Percentiles rank a stretch among this genome's conserved stretches.
phyloP scores from a whole-genome alignment of 768 basidiomycete species.

The Cubamyces lactineus region DNA sequence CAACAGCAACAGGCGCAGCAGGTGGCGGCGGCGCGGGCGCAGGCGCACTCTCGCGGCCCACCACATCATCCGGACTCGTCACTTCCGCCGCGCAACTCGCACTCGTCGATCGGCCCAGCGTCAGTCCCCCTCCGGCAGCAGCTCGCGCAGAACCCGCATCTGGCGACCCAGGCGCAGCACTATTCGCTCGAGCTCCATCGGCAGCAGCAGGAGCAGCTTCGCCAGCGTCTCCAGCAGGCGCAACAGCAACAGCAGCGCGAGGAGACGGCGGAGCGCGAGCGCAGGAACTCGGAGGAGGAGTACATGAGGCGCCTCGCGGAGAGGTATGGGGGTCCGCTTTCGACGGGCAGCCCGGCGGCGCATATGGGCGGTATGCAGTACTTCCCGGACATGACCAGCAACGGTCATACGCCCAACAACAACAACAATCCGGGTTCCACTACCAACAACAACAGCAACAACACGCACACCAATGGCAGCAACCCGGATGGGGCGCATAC shows the following conservation, averaged over 20 bases:
- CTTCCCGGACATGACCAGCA: constrained; percentile 30
- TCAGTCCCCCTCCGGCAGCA: constrained; percentile 34
- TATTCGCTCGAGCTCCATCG: constrained; percentile 55
- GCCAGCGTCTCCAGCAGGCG: constrained; percentile 42
- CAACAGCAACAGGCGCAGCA: constrained; percentile 32
- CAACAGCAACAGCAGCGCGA: constrained; percentile 43
- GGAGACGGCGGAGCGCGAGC: constrained; percentile 40
- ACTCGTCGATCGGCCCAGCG: constrained; percentile 50
- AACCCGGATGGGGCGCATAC: constrained; percentile 38
- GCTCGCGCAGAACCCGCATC: constrained; percentile 22
- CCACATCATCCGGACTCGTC: constrained; percentile 40
- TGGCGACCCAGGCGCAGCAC: constrained; percentile 29
- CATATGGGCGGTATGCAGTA: constrained; percentile 33
- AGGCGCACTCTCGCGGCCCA: constrained; percentile 35
- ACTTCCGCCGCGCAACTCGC: constrained; percentile 37
- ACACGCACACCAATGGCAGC: constrained; percentile 28
- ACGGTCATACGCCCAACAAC: constrained; percentile 15
- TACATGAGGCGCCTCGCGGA: constrained; percentile 44
- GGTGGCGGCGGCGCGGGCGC: constrained; percentile 15
- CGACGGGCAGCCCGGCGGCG: constrained; percentile 29
- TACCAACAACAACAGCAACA: constrained; percentile 29
- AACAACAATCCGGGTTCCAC: constrained; percentile 18
- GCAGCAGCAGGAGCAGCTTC: constrained; percentile 44
- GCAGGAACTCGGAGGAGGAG: constrained; percentile 37
- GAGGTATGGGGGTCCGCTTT: constrained; percentile 33